A percentile compares a stretch with the other conserved stretches of the same genome.
phyloP scores from a whole-genome alignment of 1,284 basidiomycete species.

The Athelia sp. region DNA sequence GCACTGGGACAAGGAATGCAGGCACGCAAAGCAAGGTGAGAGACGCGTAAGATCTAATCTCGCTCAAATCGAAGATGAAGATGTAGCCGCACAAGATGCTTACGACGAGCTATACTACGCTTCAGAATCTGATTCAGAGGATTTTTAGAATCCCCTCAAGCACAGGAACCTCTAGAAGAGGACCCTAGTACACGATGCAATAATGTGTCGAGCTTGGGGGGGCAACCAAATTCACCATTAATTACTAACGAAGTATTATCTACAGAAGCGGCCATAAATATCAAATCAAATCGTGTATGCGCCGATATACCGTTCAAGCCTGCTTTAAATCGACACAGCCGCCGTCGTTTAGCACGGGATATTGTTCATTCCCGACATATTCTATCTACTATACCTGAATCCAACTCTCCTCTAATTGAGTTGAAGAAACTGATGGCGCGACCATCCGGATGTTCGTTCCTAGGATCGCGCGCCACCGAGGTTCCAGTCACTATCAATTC shows the following conservation, averaged over 20 bases:
- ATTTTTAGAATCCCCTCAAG: conserved; percentile 11
- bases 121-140: not conserved
- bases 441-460: conserved; percentile 25
- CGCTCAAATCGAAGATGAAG: conserved; percentile 7
- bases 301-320: conserved; percentile 1
- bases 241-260: too few relatives aligned
- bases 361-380: conserved; percentile 1
- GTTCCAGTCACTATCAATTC: conserved; percentile 11
- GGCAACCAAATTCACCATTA: too few relatives aligned
- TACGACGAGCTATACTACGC: conserved; percentile 7
- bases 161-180: not conserved
- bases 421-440: conserved; percentile 15
- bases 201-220: too few relatives aligned
- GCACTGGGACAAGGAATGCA: conserved; percentile 31
- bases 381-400: not conserved
- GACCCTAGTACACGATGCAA: too few relatives aligned
- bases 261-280: not conserved
- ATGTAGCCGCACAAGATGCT: conserved; percentile 16
- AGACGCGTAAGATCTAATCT: conserved; percentile 13
- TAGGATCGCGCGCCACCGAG: conserved; percentile 19
- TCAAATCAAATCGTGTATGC: too few relatives aligned
- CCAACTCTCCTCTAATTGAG: conserved; percentile 7
- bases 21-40: conserved; percentile 13
- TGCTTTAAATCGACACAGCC: conserved; percentile 2
- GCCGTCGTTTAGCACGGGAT: conserved; percentile 2